Evolutionary conservation across 1,139 yeast species (phyloP).

Genomic region (Candida sp.): DNA sequence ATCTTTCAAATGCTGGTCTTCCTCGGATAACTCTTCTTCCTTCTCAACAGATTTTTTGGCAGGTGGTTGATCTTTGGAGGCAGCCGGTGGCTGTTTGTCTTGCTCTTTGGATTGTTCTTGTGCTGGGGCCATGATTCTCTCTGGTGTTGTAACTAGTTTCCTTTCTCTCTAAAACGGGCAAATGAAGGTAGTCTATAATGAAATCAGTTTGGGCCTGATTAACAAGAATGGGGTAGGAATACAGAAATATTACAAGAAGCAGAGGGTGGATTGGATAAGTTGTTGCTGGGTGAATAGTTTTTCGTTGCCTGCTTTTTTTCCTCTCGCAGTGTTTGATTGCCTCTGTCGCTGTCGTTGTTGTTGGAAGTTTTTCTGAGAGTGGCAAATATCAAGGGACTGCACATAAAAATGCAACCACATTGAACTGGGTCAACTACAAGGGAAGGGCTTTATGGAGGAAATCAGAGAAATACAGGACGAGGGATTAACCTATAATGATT

Average conservation of each 20-base stretch:
- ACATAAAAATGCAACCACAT: constrained; percentile 4
- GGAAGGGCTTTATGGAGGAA: background rate
- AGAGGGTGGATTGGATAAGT: background rate
- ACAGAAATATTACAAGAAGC: background rate
- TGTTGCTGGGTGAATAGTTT: background rate
- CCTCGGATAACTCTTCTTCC: constrained; percentile 90
- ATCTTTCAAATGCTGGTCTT: constrained; percentile 86
- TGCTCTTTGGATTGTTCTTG: constrained; percentile 20
- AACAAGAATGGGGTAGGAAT: background rate
- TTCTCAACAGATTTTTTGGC: constrained; percentile 25
- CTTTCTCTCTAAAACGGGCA: background rate
- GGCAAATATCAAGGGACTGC: constrained; percentile 6
- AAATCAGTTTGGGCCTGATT: background rate
- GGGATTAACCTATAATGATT: no score
- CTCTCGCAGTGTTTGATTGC: constrained; percentile 7
- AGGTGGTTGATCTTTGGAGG: constrained; percentile 15
- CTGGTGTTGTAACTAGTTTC: background rate
- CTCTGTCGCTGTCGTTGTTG: constrained; percentile 9
- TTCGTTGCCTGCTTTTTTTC: background rate
- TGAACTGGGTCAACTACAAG: background rate
- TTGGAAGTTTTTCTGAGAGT: constrained; percentile 2
- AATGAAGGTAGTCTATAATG: background rate
- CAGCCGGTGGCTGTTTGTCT: constrained; percentile 6
- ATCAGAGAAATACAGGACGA: no score
- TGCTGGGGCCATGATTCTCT: constrained; percentile 22